A percentile compares a stretch with the other conserved stretches of the same genome.
phyloP scores from a whole-genome alignment of 148 eudicot species.

The Oxyria digyna region DNA sequence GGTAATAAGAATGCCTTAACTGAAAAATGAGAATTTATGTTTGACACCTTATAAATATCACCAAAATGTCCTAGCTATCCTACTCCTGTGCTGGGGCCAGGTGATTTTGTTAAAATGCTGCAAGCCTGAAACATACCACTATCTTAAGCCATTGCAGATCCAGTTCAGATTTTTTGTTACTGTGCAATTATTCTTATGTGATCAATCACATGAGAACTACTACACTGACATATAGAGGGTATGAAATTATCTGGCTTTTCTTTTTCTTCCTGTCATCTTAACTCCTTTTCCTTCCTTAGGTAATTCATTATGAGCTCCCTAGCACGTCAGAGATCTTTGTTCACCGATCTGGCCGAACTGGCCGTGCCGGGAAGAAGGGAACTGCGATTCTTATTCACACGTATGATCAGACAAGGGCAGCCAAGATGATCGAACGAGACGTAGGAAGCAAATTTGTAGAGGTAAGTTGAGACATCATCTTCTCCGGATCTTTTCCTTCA shows the following conservation, averaged over 20 bases:
- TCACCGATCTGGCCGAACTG: conserved; percentile 95
- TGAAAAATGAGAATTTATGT: background rate
- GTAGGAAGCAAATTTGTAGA: conserved; percentile 62
- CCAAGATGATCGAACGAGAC: conserved; percentile 59
- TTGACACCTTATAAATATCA: background rate
- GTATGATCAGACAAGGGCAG: conserved; percentile 40
- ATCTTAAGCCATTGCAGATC: too few relatives aligned
- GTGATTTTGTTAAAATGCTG: too few relatives aligned
- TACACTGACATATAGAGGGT: background rate
- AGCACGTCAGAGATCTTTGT: conserved; percentile 76
- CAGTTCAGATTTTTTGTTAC: background rate
- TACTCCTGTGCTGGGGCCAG: too few relatives aligned
- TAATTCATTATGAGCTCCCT: conserved; percentile 90
- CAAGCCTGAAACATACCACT: too few relatives aligned
- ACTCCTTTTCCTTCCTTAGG: conserved; percentile 22
- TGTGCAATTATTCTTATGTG: background rate
- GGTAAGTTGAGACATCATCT: conserved; percentile 21
- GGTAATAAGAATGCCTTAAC: background rate
- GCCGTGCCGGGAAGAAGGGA: conserved; percentile 99
- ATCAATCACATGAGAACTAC: background rate
- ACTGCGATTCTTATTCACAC: conserved; percentile 68
- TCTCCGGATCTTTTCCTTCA: background rate
- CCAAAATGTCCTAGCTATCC: too few relatives aligned
- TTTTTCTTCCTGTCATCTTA: conserved; percentile 1
- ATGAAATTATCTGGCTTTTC: background rate